Evolutionary conservation across 768 basidiomycete genomes (phyloP).

Genomic region (Lactarius evosmus): DNA sequence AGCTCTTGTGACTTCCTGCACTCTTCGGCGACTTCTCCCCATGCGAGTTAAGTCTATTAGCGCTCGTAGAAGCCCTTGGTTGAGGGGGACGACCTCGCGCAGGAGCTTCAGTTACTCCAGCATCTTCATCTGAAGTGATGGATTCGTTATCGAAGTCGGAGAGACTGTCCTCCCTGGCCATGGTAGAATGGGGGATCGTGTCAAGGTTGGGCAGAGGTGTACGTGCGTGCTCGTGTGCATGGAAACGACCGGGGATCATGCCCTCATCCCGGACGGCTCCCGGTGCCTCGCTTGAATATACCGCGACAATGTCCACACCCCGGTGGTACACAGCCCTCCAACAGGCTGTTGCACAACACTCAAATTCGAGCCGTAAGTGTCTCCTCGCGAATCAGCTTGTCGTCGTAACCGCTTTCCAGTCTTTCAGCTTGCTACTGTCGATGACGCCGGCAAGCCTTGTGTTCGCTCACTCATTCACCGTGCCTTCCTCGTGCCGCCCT

Average conservation of each 20-base stretch:
- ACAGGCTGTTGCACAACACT: conserved; percentile 31
- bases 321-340: conserved; percentile 33
- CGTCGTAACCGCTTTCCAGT: conserved; percentile 37
- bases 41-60: neutral
- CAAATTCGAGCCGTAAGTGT: conserved; percentile 29
- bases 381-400: neutral
- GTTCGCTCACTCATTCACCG: conserved; percentile 69
- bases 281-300: neutral
- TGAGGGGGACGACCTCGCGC: conserved; percentile 2
- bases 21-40: neutral
- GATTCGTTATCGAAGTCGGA: conserved; percentile 14
- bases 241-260: neutral
- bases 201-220: neutral
- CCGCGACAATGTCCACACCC: conserved; percentile 21
- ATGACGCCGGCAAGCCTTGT: conserved; percentile 45
- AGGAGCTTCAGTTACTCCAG: neutral
- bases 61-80: neutral
- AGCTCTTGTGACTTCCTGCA: neutral
- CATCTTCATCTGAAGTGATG: conserved; percentile 13
- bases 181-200: neutral
- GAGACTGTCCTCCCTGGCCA: conserved; percentile 21
- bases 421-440: conserved; percentile 58
- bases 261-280: no score
- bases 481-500: conserved; percentile 46
- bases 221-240: neutral